Conservation (phyloP, 73 alveolate genomes). For the Uronychia binucleata region DNA sequence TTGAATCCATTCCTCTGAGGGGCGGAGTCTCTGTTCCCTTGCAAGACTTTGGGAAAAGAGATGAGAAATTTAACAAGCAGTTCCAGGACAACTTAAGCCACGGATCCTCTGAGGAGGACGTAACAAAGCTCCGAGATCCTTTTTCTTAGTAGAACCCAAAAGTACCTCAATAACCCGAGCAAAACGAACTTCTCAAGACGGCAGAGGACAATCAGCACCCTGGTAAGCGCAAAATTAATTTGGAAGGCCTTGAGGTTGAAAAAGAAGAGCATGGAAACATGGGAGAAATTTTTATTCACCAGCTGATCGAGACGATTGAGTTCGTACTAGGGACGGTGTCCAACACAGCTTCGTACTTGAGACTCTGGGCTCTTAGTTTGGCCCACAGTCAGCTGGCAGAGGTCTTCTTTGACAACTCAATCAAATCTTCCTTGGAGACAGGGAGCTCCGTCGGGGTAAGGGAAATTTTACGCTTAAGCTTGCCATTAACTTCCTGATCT, state of each 20-base stretch:
- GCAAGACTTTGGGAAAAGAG: no score
- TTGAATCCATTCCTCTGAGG: no score
- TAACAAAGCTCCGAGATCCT: no score
- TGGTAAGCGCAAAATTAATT: not conserved
- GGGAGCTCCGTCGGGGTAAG: conserved; percentile 37
- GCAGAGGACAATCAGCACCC: conserved; percentile 63
- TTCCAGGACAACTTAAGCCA: no score
- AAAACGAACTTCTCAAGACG: conserved; percentile 27
- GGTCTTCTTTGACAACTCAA: conserved; percentile 64
- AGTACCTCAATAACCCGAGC: conserved; percentile 12
- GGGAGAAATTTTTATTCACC: conserved; percentile 54
- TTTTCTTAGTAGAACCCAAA: no score
- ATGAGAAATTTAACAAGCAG: no score
- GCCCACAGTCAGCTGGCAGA: conserved; percentile 93
- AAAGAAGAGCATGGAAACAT: not conserved
- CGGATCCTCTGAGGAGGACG: no score
- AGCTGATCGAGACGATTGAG: conserved; percentile 92
- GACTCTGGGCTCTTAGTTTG: conserved; percentile 96
- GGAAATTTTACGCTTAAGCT: conserved; percentile 17
- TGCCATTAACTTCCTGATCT: not conserved
- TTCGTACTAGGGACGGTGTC: conserved; percentile 92
- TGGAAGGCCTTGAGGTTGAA: not conserved
- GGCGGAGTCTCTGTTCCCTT: no score
- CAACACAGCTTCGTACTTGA: conserved; percentile 93
- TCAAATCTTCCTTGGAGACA: conserved; percentile 34